phyloP scores from a whole-genome alignment of 352 stramenopile species.

The Aphanomyces astaci region DNA sequence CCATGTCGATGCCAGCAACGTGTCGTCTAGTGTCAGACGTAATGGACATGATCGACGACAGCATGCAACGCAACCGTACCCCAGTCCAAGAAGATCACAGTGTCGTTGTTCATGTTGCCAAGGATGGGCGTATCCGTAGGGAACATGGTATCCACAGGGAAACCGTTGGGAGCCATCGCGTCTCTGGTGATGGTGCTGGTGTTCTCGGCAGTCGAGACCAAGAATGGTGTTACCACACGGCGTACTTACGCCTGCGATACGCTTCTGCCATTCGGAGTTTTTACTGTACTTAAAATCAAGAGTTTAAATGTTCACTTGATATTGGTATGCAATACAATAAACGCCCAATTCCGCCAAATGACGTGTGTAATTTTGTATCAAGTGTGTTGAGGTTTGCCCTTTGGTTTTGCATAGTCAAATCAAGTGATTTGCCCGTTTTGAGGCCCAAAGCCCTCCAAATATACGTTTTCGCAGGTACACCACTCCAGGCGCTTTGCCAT shows the following conservation, averaged over 20 bases:
- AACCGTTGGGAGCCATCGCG: background rate
- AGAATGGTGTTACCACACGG: background rate
- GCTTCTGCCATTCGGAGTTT: background rate
- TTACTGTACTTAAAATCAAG: background rate
- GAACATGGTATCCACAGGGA: background rate
- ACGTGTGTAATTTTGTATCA: conserved; percentile 1
- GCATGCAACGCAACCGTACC: conserved; percentile 33
- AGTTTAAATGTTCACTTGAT: background rate
- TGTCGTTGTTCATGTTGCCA: conserved; percentile 2
- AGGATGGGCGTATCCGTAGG: background rate
- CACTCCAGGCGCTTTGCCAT: too few relatives aligned
- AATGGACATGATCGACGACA: background rate
- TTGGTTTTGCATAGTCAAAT: too few relatives aligned
- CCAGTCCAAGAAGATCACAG: conserved; percentile 80
- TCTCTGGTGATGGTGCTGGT: background rate
- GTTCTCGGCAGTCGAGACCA: too few relatives aligned
- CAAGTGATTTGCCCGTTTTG: too few relatives aligned
- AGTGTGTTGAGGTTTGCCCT: background rate
- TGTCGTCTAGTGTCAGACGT: conserved; percentile 48
- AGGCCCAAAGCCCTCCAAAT: too few relatives aligned
- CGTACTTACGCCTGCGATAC: background rate
- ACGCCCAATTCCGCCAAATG: background rate
- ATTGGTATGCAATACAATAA: background rate
- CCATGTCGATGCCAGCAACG: conserved; percentile 68
- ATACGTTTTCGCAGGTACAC: too few relatives aligned